A percentile compares a stretch with the other conserved stretches of the same genome.
phyloP scores from a whole-genome alignment of 2,329 filamentous ascomycete species.

The Venturiaceae sp. region DNA sequence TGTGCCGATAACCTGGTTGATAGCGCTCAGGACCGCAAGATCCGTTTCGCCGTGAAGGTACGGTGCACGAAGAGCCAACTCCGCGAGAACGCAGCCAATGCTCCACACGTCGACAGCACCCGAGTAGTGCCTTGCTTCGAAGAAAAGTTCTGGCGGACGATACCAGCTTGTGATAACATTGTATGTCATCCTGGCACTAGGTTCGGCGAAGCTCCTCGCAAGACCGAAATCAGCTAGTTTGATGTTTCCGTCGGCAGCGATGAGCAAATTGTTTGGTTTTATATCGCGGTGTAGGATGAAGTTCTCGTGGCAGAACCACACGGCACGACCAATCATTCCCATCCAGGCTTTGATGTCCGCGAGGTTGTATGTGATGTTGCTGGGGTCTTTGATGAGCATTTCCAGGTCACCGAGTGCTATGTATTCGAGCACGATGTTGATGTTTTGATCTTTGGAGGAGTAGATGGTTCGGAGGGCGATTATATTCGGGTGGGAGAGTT shows the following conservation, averaged over 20 bases:
- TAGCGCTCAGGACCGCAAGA: slow-evolving; percentile 74
- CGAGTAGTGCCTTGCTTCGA: slow-evolving; percentile 79
- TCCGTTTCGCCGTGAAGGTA: slow-evolving; percentile 80
- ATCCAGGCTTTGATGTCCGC: slow-evolving; percentile 98
- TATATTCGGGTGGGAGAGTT: slow-evolving; percentile 91
- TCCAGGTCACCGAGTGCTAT: slow-evolving; percentile 90
- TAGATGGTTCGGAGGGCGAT: slow-evolving; percentile 89
- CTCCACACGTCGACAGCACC: slow-evolving; percentile 93
- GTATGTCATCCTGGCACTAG: slow-evolving; percentile 78
- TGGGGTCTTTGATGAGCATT: slow-evolving; percentile 81
- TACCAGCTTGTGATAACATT: slow-evolving; percentile 98
- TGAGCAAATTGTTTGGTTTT: slow-evolving; percentile 96
- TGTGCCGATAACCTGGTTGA: slow-evolving; percentile 77
- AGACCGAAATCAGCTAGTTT: slow-evolving; percentile 98
- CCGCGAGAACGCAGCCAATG: slow-evolving; percentile 85
- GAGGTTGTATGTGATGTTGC: slow-evolving; percentile 67
- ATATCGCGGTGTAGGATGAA: slow-evolving; percentile 94
- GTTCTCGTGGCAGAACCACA: slow-evolving; percentile 96
- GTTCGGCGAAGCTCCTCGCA: slow-evolving; percentile 80
- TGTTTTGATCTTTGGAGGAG: slow-evolving; percentile 90
- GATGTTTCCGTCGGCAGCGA: slow-evolving; percentile 84
- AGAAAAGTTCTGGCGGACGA: slow-evolving; percentile 85
- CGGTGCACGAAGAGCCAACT: slow-evolving; percentile 73
- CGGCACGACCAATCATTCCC: slow-evolving; percentile 85
- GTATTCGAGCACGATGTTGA: slow-evolving; percentile 91